Percentiles rank a stretch among this genome's conserved stretches.
phyloP scores from a whole-genome alignment of 2,329 filamentous ascomycete genomes.

The Colletotrichum agaves region DNA sequence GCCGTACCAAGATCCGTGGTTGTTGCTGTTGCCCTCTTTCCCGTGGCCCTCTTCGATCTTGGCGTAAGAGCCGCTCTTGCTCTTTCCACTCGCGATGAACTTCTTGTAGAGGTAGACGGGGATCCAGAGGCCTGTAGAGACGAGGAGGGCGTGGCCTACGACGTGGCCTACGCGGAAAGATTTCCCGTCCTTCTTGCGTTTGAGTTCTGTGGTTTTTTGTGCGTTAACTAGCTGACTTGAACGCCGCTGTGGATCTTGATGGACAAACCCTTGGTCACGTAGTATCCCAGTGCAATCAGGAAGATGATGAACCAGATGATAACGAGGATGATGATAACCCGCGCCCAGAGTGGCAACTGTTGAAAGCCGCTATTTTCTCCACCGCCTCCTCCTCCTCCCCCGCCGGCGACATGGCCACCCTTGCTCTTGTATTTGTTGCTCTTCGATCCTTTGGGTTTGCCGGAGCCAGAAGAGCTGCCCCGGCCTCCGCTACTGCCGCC shows the following conservation, averaged over 20 bases:
- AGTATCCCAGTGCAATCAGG: slow-evolving; percentile 15
- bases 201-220: slow-evolving; percentile 18
- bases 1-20: slow-evolving; percentile 27
- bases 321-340: slow-evolving; percentile 35
- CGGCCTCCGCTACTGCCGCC: slow-evolving; percentile 14
- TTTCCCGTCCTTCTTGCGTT: slow-evolving; percentile 35
- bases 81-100: slow-evolving; percentile 25
- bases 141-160: slow-evolving; percentile 29
- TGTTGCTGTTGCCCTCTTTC: neutral
- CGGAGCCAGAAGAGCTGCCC: neutral
- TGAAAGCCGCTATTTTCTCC: slow-evolving; percentile 23
- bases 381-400: neutral
- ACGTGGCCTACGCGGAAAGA: slow-evolving; percentile 34
- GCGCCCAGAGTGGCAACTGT: slow-evolving; percentile 33
- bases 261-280: slow-evolving; percentile 8
- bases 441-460: slow-evolving; percentile 10
- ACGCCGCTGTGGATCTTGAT: neutral
- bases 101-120: slow-evolving; percentile 43
- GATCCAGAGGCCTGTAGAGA: slow-evolving; percentile 38
- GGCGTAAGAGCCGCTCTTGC: slow-evolving; percentile 27
- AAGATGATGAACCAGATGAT: slow-evolving; percentile 33
- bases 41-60: slow-evolving; percentile 37
- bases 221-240: neutral
- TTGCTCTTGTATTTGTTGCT: slow-evolving; percentile 23
- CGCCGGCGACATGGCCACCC: slow-evolving; percentile 14